Evolutionary conservation across 208 protist genomes (phyloP), one percentile per base, ranked within the genome.

Genomic region (Acanthamoeba culbertsoni): DNA sequence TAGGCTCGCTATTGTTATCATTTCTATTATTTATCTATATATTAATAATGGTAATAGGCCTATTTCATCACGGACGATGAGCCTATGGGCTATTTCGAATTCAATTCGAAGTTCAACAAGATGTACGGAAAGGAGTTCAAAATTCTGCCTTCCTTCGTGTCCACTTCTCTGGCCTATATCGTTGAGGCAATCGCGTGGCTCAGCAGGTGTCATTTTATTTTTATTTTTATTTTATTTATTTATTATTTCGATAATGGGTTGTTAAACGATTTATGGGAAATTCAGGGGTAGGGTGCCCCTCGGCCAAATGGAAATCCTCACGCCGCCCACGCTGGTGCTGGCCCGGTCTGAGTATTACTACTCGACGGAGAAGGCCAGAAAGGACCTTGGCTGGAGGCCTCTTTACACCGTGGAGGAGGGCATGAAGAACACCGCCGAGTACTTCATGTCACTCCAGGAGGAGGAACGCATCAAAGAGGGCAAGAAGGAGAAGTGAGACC

Each of bases 61-160:
- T 89, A 65, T 51, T 89, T 57, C 40, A 63, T 89, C 40, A 46
- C 79, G 14, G 51, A 57, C 14, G n/a, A 89, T 37, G 53, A 65
- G 51, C 79, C 79, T 18, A 55, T 89, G 48, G 40, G 79, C 35
- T 65, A 89, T 51, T 59, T 65, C 35, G 79, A 89, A 6, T 89
- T 89, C 40, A 57, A 89, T 51, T 65, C 40, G 23, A 31, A 40
- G 79, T 63, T 89, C 53, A 37, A 12, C n/a, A n/a, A 16, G 1
- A 3, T 53, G 28, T 89, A 65, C 16, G 79, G 53, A 7, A 2
- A 42, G 12, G 51, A 89, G 51, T 57, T 89, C 45, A 89, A 89
- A 37, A 1, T 65, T 3, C 8, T 63, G 7, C 79, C 45, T 6
- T 10, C 26, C 4, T 23, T 42, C 48, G 3, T 65, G 28, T 0